Conservation (phyloP, 495 filamentous ascomycete genomes). For the Recurvomyces mirabilis region DNA sequence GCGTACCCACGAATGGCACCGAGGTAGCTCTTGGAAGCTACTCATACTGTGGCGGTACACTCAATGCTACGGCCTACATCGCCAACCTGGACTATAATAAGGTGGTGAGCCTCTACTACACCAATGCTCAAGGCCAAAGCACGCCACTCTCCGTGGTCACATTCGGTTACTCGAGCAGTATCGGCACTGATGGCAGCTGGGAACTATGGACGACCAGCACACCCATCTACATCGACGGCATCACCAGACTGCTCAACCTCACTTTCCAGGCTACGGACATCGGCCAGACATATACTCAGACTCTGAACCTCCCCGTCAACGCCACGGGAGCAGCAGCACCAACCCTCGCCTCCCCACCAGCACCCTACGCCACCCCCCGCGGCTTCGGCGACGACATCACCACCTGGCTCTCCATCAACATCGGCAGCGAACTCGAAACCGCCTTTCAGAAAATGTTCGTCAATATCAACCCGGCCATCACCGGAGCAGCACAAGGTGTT, state of each 20-base stretch:
- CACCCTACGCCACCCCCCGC: conserved; percentile 20
- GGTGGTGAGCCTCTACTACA: conserved; percentile 20
- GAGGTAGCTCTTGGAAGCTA: conserved; percentile 14
- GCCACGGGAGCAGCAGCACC: conserved; percentile 15
- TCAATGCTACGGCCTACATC: conserved; percentile 15
- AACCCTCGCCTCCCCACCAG: conserved; percentile 2
- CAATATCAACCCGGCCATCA: conserved; percentile 21
- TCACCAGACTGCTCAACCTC: conserved; percentile 20
- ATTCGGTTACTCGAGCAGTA: conserved; percentile 10
- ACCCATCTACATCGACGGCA: conserved; percentile 19
- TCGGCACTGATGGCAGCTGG: conserved; percentile 8
- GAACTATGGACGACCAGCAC: conserved; percentile 19
- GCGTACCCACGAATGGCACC: conserved; percentile 3
- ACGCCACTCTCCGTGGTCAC: conserved; percentile 14
- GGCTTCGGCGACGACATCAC: conserved; percentile 21
- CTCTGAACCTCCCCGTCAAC: conserved; percentile 12
- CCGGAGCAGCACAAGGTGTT: conserved; percentile 16
- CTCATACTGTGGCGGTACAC: conserved; percentile 12
- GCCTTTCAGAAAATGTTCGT: conserved; percentile 15
- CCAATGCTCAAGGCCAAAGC: conserved; percentile 17
- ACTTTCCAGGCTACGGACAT: conserved; percentile 21
- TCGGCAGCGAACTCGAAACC: conserved; percentile 13
- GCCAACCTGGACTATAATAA: conserved; percentile 22
- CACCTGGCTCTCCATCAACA: conserved; percentile 8
- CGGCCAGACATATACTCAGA: conserved; percentile 16